Base-by-base conservation (phyloP, 257 asterid species). In the Solanum chilense region DNA sequence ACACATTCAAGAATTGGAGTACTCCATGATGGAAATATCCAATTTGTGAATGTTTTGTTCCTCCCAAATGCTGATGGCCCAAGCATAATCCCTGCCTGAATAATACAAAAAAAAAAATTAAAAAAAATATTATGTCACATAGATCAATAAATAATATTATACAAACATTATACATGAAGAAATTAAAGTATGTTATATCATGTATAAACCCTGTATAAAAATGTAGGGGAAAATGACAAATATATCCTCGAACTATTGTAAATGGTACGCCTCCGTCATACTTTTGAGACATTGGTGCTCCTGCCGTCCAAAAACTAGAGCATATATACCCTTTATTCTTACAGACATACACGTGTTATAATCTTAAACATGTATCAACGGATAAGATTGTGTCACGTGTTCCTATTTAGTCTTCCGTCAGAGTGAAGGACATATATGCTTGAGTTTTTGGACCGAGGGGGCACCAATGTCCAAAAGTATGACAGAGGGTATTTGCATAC, bases 31-130 rank as follows among this genome's bases (percentile, higher is more conserved):
- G 97, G 97, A 87, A 94, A 94, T 11, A 94, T 78, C 29, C 68
- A 74, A 6, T 90, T 88, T 90, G 90, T 90, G 91, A 87, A 94
- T 2, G 52, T 58, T 86, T 89, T 80, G 76, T 87, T 92, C 27
- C 94, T 88, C 18, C 95, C 95, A 56, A 94, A 86, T 41, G 89
- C 90, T 25, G 97, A 92, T 9, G 97, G 97, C 27, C 95, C 95
- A 1, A 94, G 88, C 69, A 94, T 33, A 13, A 94, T 88, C 31
- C 97, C 97, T n/a, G 92, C 95, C 97, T 92, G 87, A 7, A 83
- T 85, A 31, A 52, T 12, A 68, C 49, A 35, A 7, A 45, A 62
- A 16, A 18, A 7, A 6, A 42, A 2, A n/a, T n/a, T 33, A 62
- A 16, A 18, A 7, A 58, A 20, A 20, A 58, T 58, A 58, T 58